These are phyloP conservation scores for Lyophyllum atratum DNA, from an alignment of 768 basidiomycete genomes.

Conservation along the genomic window DNA sequence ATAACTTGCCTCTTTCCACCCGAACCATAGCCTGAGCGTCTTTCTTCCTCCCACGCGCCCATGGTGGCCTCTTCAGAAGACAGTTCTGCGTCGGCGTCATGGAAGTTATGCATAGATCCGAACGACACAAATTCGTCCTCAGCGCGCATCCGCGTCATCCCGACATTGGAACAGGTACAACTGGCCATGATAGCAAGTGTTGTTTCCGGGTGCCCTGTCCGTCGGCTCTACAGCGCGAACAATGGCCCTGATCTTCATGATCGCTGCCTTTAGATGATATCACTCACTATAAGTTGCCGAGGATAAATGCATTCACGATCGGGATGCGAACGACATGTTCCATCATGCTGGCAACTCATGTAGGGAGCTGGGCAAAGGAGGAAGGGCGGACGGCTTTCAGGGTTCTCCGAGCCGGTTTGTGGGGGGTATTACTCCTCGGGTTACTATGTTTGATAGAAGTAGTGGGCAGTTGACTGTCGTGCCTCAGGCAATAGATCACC, in stretches of 20 bases:
- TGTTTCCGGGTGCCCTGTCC: neutral
- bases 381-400: neutral
- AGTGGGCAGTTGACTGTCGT: neutral
- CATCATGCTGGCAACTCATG: neutral
- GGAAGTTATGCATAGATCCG: no score
- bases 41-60: no score
- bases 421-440: slow-evolving; percentile 6
- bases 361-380: neutral
- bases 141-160: neutral
- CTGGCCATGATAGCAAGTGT: neutral
- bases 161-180: neutral
- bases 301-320: neutral
- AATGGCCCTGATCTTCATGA: neutral
- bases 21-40: no score
- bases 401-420: slow-evolving; percentile 2
- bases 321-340: neutral
- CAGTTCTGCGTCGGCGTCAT: no score
- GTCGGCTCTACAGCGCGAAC: neutral
- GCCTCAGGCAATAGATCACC: slow-evolving; percentile 4
- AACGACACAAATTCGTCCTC: no score
- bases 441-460: neutral
- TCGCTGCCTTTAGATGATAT: neutral
- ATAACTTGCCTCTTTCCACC: no score
- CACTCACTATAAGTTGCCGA: neutral
- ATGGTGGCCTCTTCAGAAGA: no score